Percentiles rank a stretch among this genome's conserved stretches.
Evolutionary conservation across 345 rosid species (phyloP).

Genomic region (Odontarrhena argentea): DNA sequence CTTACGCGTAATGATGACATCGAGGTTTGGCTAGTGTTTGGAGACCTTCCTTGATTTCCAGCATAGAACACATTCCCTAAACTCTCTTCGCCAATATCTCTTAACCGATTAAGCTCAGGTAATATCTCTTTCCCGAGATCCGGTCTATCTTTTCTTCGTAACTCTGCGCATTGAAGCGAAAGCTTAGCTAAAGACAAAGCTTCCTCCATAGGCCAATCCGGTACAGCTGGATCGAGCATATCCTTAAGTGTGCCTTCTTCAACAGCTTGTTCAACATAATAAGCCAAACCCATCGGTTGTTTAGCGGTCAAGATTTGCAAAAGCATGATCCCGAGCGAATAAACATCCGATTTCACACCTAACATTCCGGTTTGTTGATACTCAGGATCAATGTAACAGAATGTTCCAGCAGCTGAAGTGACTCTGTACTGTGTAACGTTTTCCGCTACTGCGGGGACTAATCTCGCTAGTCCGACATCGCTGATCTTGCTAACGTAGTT

Average conservation of each 20-base stretch:
- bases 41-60: constrained; percentile 34
- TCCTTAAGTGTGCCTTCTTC: constrained; percentile 56
- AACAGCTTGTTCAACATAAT: constrained; percentile 54
- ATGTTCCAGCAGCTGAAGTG: constrained; percentile 91
- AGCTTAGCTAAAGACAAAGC: constrained; percentile 58
- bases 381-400: constrained; percentile 95
- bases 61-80: constrained; percentile 37
- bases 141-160: constrained; percentile 89
- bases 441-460: constrained; percentile 84
- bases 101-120: constrained; percentile 62
- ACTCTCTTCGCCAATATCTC: constrained; percentile 63
- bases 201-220: constrained; percentile 85
- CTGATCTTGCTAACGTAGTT: constrained; percentile 80
- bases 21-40: constrained; percentile 42
- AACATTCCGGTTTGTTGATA: constrained; percentile 96
- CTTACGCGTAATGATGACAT: constrained; percentile 49
- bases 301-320: constrained; percentile 76
- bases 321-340: constrained; percentile 82
- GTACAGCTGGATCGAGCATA: constrained; percentile 71
- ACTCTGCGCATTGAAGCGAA: constrained; percentile 68
- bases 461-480: constrained; percentile 86
- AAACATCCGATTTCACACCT: constrained; percentile 85
- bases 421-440: constrained; percentile 71
- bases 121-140: constrained; percentile 73
- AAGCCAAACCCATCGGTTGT: constrained; percentile 85